Evolutionary conservation across 2,329 filamentous ascomycete species (phyloP).

Genomic region (Aspergillus fructus): DNA sequence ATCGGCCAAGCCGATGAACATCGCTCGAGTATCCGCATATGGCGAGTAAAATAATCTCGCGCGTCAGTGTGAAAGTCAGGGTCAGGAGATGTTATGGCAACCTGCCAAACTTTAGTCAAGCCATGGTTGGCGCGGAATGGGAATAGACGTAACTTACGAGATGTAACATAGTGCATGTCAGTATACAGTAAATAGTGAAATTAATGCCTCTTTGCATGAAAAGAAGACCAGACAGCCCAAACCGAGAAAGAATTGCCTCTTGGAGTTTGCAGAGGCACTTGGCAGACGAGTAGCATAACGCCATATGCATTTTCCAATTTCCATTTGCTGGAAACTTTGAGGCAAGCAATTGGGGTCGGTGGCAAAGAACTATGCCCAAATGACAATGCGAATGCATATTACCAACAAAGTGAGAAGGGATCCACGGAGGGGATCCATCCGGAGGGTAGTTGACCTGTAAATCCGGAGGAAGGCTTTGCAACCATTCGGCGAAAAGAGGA

Average conservation of each 20-base stretch:
- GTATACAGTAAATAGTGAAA: constrained; percentile 88
- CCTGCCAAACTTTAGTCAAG: constrained; percentile 51
- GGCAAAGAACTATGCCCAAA: constrained; percentile 79
- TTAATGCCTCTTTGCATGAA: constrained; percentile 94
- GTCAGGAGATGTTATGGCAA: constrained; percentile 90
- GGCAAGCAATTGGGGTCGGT: constrained; percentile 79
- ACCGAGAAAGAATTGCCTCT: constrained; percentile 75
- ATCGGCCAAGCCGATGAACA: constrained; percentile 82
- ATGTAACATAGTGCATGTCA: constrained; percentile 91
- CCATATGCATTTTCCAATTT: constrained; percentile 85
- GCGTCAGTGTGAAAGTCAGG: constrained; percentile 82
- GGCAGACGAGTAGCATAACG: constrained; percentile 78
- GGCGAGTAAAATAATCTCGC: constrained; percentile 82
- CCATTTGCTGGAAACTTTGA: constrained; percentile 70
- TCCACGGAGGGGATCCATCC: constrained; percentile 78
- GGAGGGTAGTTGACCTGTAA: constrained; percentile 73
- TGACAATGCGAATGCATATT: constrained; percentile 90
- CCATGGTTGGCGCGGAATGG: not conserved
- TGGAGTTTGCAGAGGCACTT: constrained; percentile 83
- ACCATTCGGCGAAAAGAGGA: constrained; percentile 72
- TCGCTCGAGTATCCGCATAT: constrained; percentile 89
- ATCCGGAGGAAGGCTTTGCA: constrained; percentile 73
- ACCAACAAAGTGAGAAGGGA: constrained; percentile 82
- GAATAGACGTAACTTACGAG: constrained; percentile 62
- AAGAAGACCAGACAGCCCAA: constrained; percentile 75